phyloP scores from a whole-genome alignment of 495 filamentous ascomycete species.

The Daldinia childiae region DNA sequence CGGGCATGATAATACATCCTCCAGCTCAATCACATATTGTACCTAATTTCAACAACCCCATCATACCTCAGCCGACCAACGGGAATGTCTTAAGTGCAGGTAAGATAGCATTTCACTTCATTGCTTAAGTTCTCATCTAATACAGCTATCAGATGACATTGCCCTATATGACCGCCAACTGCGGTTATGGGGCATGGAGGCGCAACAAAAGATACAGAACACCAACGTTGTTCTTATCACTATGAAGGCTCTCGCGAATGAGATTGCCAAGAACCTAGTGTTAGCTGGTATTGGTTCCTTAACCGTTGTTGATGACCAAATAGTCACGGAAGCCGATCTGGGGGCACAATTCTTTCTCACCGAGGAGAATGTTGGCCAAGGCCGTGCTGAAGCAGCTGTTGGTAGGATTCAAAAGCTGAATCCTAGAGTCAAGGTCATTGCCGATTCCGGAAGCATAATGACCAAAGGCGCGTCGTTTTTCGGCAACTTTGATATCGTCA shows the following conservation, averaged over 20 bases:
- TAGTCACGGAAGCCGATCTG: slow-evolving; percentile 81
- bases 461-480: slow-evolving; percentile 76
- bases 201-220: slow-evolving; percentile 87
- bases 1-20: slow-evolving; percentile 29
- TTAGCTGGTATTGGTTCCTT: slow-evolving; percentile 92
- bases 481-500: slow-evolving; percentile 80
- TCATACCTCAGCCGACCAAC: slow-evolving; percentile 19
- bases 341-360: slow-evolving; percentile 89
- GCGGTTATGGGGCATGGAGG: slow-evolving; percentile 96
- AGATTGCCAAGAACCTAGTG: slow-evolving; percentile 97
- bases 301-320: slow-evolving; percentile 84
- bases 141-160: slow-evolving; percentile 78
- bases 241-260: slow-evolving; percentile 89
- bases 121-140: slow-evolving; percentile 12
- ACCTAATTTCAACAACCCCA: slow-evolving; percentile 5
- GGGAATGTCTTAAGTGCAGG: slow-evolving; percentile 35
- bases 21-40: slow-evolving; percentile 26
- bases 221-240: slow-evolving; percentile 91
- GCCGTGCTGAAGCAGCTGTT: slow-evolving; percentile 85
- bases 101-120: slow-evolving; percentile 3
- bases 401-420: slow-evolving; percentile 84
- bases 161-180: slow-evolving; percentile 98
- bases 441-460: slow-evolving; percentile 71
- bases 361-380: slow-evolving; percentile 75
- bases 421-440: slow-evolving; percentile 81